Conservation (phyloP, 2,329 filamentous ascomycete species). For the Drechslerella dactyloides region DNA sequence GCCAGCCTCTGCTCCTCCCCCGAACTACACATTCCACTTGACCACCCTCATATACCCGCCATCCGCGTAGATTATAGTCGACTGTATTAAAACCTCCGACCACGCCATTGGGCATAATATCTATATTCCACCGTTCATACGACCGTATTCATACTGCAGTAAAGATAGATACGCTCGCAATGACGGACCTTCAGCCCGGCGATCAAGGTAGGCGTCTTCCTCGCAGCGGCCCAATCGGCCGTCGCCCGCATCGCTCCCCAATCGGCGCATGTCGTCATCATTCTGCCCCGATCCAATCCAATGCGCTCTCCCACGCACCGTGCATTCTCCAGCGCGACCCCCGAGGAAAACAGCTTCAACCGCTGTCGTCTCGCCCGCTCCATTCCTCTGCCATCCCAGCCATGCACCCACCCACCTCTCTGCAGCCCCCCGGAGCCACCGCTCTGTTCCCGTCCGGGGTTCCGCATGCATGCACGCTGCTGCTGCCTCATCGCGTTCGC, state of each 20-base stretch:
- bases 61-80: too few species aligned
- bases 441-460: too few species aligned
- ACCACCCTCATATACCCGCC: neutral
- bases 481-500: neutral
- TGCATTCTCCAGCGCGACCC: neutral
- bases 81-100: slow-evolving; percentile 6
- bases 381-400: too few species aligned
- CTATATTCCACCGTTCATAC: too few species aligned
- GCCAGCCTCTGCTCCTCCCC: too few species aligned
- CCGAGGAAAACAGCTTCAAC: neutral
- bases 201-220: slow-evolving; percentile 35
- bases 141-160: neutral
- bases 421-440: too few species aligned
- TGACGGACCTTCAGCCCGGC: slow-evolving; percentile 36
- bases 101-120: too few species aligned
- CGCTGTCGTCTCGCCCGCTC: too few species aligned
- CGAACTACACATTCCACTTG: neutral
- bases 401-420: too few species aligned
- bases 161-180: neutral
- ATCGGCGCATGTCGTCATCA: slow-evolving; percentile 8
- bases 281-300: neutral
- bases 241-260: neutral
- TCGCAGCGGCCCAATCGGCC: slow-evolving; percentile 1
- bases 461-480: neutral
- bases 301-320: neutral